phyloP scores from a whole-genome alignment of 257 asterid genomes.

The Perilla frutescens region DNA sequence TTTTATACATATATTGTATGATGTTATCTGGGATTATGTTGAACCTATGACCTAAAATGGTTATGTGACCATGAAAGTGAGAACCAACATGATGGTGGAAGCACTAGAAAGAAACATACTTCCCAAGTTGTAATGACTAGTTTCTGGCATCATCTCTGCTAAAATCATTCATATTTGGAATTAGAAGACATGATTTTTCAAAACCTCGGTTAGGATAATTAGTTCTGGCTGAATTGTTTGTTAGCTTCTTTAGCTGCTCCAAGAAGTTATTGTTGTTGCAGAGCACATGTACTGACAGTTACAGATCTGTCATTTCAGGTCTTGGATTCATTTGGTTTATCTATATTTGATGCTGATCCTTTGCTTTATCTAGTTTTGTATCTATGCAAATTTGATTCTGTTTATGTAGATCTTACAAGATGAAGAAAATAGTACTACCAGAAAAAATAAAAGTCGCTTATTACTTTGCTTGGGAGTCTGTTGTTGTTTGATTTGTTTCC shows the following conservation, averaged over 20 bases:
- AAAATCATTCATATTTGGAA: constrained; percentile 25
- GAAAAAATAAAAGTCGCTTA: not conserved
- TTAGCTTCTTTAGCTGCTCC: constrained; percentile 16
- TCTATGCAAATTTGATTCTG: constrained; percentile 7
- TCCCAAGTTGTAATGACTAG: constrained; percentile 3
- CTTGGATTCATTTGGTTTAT: not conserved
- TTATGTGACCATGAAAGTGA: not conserved
- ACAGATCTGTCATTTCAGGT: not conserved
- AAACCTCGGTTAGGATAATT: not conserved
- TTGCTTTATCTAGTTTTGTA: constrained; percentile 4
- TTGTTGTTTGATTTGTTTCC: constrained; percentile 15
- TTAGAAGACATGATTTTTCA: not conserved
- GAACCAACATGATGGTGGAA: constrained; percentile 19
- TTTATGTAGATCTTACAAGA: constrained; percentile 13
- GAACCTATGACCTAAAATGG: constrained; percentile 16
- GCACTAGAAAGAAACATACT: not conserved
- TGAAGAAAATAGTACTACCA: constrained; percentile 4
- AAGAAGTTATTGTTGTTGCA: constrained; percentile 10
- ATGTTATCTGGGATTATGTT: constrained; percentile 15
- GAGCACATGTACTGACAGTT: not conserved
- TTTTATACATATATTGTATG: constrained; percentile 2
- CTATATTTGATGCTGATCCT: constrained; percentile 8
- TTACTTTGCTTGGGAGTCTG: constrained; percentile 27
- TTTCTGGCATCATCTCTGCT: constrained; percentile 11
- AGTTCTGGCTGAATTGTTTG: constrained; percentile 22